phyloP scores from a whole-genome alignment of 2,329 filamentous ascomycete genomes.

The Clonostachys chloroleuca region DNA sequence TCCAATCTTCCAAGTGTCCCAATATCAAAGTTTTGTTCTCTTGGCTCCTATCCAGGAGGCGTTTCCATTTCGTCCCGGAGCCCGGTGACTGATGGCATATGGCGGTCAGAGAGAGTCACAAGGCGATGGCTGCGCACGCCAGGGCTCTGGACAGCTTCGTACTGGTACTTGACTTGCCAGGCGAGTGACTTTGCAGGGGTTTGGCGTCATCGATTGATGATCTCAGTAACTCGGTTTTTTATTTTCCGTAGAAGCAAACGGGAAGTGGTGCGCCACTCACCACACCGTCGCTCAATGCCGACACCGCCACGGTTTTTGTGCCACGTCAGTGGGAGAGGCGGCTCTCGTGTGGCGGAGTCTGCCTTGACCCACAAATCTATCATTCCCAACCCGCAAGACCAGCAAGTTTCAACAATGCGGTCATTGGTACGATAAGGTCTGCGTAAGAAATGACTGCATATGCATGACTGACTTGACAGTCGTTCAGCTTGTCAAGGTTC shows the following conservation, averaged over 20 bases:
- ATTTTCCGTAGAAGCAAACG: background rate
- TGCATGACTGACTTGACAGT: no score
- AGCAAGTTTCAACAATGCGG: no score
- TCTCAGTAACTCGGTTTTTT: slow-evolving; percentile 10
- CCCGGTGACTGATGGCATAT: no score
- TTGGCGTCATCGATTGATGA: background rate
- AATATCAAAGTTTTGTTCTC: background rate
- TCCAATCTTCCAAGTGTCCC: background rate
- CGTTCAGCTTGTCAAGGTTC: no score
- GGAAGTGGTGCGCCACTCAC: background rate
- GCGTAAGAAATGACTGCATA: no score
- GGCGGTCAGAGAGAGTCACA: no score
- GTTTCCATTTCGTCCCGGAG: no score
- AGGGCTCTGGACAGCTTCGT: slow-evolving; percentile 6
- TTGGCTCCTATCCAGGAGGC: background rate
- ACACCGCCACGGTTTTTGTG: slow-evolving; percentile 15
- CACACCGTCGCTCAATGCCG: background rate
- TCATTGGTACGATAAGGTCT: no score
- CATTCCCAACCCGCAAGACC: no score
- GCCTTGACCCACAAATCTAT: slow-evolving; percentile 4
- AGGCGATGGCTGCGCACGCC: no score
- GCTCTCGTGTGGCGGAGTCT: slow-evolving; percentile 16
- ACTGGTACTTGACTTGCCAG: slow-evolving; percentile 17
- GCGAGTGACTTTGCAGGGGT: slow-evolving; percentile 20
- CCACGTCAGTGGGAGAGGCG: slow-evolving; percentile 41